phyloP scores from a whole-genome alignment of 371 early-diverging fungal genomes.

The Haplosporangium sp. region DNA sequence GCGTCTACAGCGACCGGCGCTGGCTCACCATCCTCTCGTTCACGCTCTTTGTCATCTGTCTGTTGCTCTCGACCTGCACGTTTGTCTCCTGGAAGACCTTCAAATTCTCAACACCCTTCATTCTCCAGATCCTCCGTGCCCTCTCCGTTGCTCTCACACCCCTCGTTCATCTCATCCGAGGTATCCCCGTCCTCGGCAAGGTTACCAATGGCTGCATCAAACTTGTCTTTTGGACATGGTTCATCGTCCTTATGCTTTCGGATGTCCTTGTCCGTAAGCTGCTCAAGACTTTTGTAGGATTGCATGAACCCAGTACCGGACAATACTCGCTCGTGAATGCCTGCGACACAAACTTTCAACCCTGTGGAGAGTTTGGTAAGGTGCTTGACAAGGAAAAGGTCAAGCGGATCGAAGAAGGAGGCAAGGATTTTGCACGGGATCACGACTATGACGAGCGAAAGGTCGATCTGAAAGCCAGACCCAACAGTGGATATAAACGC shows the following conservation, averaged over 20 bases:
- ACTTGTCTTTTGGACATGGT: slow-evolving; percentile 45
- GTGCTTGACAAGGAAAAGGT: slow-evolving; percentile 49
- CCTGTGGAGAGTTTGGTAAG: slow-evolving; percentile 54
- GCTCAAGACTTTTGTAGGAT: slow-evolving; percentile 48
- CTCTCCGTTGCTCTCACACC: slow-evolving; percentile 39
- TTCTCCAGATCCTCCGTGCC: slow-evolving; percentile 42
- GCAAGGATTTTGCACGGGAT: slow-evolving; percentile 45
- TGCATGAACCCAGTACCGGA: slow-evolving; percentile 52
- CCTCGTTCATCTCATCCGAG: slow-evolving; percentile 31
- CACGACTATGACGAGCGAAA: slow-evolving; percentile 38
- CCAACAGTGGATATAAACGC: slow-evolving; percentile 2
- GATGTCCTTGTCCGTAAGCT: slow-evolving; percentile 49
- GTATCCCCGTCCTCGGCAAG: slow-evolving; percentile 48
- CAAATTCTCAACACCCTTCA: slow-evolving; percentile 42
- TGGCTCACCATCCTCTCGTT: slow-evolving; percentile 52
- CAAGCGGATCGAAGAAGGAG: slow-evolving; percentile 49
- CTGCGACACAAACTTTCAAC: slow-evolving; percentile 54
- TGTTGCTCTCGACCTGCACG: slow-evolving; percentile 52
- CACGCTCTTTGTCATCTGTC: slow-evolving; percentile 38
- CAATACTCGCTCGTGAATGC: slow-evolving; percentile 51
- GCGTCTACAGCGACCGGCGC: slow-evolving; percentile 30
- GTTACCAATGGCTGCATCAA: slow-evolving; percentile 45
- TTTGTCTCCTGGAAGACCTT: slow-evolving; percentile 54
- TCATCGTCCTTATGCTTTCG: slow-evolving; percentile 48
- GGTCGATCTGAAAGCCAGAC: slow-evolving; percentile 6